A percentile compares a stretch with the other conserved stretches of the same genome.
Conservation (phyloP, 225 moss, liverwort and hornwort species). For the Pleurozium schreberi region DNA sequence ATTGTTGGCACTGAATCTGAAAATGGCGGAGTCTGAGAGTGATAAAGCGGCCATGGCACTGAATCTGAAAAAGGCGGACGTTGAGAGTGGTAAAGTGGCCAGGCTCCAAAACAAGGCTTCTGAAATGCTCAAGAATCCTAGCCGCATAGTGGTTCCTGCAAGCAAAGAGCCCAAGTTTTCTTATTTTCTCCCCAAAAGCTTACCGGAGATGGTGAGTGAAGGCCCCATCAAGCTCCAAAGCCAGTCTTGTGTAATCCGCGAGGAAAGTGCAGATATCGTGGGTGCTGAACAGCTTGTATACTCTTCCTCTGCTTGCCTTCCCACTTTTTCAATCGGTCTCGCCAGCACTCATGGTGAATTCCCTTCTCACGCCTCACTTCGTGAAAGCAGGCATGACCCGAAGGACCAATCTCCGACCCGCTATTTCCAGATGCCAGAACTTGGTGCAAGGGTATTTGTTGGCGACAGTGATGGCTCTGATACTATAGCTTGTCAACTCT, state of each 20-base stretch:
- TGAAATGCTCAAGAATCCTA: too few species aligned
- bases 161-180: neutral
- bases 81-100: neutral
- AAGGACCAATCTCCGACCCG: neutral
- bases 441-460: neutral
- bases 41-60: neutral
- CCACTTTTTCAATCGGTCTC: neutral
- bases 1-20: too few species aligned
- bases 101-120: neutral
- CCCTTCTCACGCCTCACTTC: too few species aligned
- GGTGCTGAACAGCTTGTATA: rapidly evolving
- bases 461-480: neutral
- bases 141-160: neutral
- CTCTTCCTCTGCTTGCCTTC: neutral
- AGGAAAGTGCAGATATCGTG: rapidly evolving
- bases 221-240: neutral
- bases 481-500: neutral
- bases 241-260: neutral
- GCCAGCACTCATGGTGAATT: neutral
- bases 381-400: neutral
- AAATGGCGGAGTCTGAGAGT: neutral
- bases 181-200: neutral
- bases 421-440: neutral
- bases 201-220: neutral
- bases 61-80: neutral